Conservation (phyloP, 2,329 filamentous ascomycete genomes). For the Tolypocladium pustulatum region DNA sequence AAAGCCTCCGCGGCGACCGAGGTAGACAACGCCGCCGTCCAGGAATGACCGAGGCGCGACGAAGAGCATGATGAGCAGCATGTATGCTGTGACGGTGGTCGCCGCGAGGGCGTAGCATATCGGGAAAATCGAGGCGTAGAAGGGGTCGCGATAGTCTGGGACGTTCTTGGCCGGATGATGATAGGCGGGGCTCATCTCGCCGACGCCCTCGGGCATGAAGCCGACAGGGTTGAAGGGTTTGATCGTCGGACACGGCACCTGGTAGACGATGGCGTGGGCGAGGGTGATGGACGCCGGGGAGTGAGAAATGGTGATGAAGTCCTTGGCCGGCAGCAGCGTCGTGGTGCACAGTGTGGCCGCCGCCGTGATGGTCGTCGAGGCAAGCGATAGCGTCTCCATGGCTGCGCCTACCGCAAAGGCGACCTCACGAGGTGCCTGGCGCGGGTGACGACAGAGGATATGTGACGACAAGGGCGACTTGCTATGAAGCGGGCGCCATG, state of each 20-base stretch:
- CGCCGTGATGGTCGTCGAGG: constrained; percentile 16
- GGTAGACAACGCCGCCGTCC: constrained; percentile 71
- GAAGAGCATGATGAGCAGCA: constrained; percentile 86
- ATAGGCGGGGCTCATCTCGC: constrained; percentile 22
- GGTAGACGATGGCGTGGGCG: constrained; percentile 46
- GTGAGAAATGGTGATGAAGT: constrained; percentile 37
- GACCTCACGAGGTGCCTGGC: constrained; percentile 11
- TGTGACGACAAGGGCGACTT: neutral
- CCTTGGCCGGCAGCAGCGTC: constrained; percentile 31
- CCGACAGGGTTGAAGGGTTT: constrained; percentile 10
- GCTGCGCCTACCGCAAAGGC: neutral
- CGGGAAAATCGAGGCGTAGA: constrained; percentile 87
- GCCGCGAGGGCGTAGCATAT: constrained; percentile 89
- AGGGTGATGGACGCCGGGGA: constrained; percentile 46
- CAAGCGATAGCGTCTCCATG: constrained; percentile 5
- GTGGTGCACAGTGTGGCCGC: constrained; percentile 26
- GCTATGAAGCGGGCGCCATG: neutral
- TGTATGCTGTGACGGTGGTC: constrained; percentile 82
- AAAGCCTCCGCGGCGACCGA: constrained; percentile 75
- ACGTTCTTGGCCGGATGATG: constrained; percentile 28
- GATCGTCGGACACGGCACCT: constrained; percentile 19
- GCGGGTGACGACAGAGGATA: constrained; percentile 13
- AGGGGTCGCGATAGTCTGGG: constrained; percentile 69
- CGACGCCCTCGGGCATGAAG: constrained; percentile 28
- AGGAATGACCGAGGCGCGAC: constrained; percentile 93